phyloP scores from a whole-genome alignment of 345 rosid species.

The Citropsis articulata region DNA sequence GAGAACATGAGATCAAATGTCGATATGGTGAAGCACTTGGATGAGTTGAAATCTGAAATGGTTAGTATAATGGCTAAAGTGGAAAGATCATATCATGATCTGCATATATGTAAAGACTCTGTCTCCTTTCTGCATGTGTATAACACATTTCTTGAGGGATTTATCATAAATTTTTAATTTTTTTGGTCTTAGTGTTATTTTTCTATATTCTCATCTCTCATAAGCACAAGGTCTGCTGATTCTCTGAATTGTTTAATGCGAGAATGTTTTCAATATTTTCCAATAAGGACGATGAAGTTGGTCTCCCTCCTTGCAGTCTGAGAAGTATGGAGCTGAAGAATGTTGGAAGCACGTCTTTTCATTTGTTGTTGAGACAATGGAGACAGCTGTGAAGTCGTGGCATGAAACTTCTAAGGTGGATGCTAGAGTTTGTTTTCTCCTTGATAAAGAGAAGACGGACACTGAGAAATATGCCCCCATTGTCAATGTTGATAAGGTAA shows the following conservation, averaged over 20 bases:
- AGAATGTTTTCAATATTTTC: not conserved
- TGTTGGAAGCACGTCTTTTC: slow-evolving; percentile 53
- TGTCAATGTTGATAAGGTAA: slow-evolving; percentile 91
- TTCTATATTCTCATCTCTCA: not conserved
- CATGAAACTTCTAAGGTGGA: slow-evolving; percentile 82
- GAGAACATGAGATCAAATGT: slow-evolving; percentile 77
- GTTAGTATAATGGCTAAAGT: slow-evolving; percentile 33
- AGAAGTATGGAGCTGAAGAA: slow-evolving; percentile 60
- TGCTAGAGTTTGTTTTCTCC: slow-evolving; percentile 71
- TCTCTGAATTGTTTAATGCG: slow-evolving; percentile 6
- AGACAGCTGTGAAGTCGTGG: slow-evolving; percentile 75
- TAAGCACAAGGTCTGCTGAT: not conserved
- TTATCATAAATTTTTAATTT: not conserved
- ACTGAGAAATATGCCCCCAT: slow-evolving; percentile 75
- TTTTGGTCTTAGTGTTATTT: not conserved
- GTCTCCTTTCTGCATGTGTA: not conserved
- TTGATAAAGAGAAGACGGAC: slow-evolving; percentile 74
- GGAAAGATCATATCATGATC: not conserved
- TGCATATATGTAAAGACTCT: not conserved
- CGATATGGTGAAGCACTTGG: slow-evolving; percentile 69
- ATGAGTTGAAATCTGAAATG: slow-evolving; percentile 62
- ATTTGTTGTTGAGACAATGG: slow-evolving; percentile 78
- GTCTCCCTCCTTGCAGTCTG: slow-evolving; percentile 50
- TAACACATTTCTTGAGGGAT: not conserved
- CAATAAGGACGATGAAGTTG: slow-evolving; percentile 8